phyloP scores from a whole-genome alignment of 2,329 filamentous ascomycete species.

The Erysiphe pulchra region DNA sequence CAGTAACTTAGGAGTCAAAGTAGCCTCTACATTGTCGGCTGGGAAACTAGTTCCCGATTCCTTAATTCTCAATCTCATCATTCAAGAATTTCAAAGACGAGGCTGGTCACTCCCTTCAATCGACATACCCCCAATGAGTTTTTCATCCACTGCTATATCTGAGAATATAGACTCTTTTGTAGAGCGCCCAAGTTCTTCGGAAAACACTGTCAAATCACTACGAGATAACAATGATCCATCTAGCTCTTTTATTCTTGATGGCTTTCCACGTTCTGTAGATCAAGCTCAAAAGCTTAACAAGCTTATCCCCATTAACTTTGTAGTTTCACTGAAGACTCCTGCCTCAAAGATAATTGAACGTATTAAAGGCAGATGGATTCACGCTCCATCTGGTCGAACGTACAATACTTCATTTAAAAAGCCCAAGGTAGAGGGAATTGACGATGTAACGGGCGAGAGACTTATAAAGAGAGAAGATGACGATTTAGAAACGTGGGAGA shows the following conservation, averaged over 20 bases:
- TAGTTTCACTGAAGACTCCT: slow-evolving; percentile 67
- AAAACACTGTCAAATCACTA: slow-evolving; percentile 10
- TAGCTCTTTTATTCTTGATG: slow-evolving; percentile 85
- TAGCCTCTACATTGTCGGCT: slow-evolving; percentile 65
- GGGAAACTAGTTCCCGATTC: slow-evolving; percentile 79
- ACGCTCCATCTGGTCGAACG: slow-evolving; percentile 69
- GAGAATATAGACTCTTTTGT: slow-evolving; percentile 12
- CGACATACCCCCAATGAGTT: slow-evolving; percentile 14
- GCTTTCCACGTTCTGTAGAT: slow-evolving; percentile 67
- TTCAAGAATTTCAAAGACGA: slow-evolving; percentile 60
- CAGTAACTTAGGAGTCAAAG: slow-evolving; percentile 46
- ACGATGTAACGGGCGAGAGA: slow-evolving; percentile 76
- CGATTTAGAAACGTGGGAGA: slow-evolving; percentile 60
- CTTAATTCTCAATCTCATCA: slow-evolving; percentile 78
- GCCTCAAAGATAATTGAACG: slow-evolving; percentile 67
- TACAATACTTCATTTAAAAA: slow-evolving; percentile 91
- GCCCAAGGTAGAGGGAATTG: slow-evolving; percentile 52
- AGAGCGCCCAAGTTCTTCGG: slow-evolving; percentile 15
- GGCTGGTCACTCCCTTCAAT: slow-evolving; percentile 45
- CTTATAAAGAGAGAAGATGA: slow-evolving; percentile 70
- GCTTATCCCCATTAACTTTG: slow-evolving; percentile 83
- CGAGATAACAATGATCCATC: slow-evolving; percentile 35
- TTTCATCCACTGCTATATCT: slow-evolving; percentile 10
- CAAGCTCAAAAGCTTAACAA: slow-evolving; percentile 58
- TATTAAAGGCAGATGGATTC: slow-evolving; percentile 81